These are phyloP conservation scores for Boletus subparvulus DNA, from an alignment of 768 basidiomycete species.

Conservation along the genomic window DNA sequence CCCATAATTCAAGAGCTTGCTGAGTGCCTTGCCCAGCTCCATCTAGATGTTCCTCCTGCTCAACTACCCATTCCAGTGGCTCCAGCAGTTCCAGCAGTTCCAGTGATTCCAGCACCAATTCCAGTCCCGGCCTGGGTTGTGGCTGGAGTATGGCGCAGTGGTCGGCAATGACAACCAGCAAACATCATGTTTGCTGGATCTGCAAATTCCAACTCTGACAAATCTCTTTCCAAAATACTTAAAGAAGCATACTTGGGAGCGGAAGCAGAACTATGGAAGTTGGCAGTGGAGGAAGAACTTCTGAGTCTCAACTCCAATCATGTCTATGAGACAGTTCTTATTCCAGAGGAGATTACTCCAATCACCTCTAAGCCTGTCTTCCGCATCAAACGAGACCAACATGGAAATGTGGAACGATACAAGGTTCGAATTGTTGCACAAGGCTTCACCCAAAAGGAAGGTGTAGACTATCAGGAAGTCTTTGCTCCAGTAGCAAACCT, in stretches of 20 bases:
- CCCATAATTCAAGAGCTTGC: too few relatives aligned
- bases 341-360: not conserved
- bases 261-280: not conserved
- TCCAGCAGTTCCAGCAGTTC: too few relatives aligned
- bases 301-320: not conserved
- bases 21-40: too few relatives aligned
- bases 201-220: too few relatives aligned
- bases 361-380: conserved; percentile 4
- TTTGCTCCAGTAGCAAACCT: conserved; percentile 7
- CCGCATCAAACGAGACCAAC: not conserved
- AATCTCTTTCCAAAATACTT: too few relatives aligned
- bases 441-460: conserved; percentile 1
- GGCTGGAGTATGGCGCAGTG: too few relatives aligned
- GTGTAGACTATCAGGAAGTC: conserved; percentile 1
- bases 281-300: not conserved
- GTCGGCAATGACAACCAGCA: too few relatives aligned
- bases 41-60: too few relatives aligned
- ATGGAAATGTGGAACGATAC: not conserved
- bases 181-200: too few relatives aligned
- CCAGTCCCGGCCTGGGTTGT: too few relatives aligned
- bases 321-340: not conserved
- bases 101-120: too few relatives aligned
- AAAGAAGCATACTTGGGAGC: not conserved
- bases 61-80: too few relatives aligned
- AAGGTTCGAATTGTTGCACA: not conserved